Conservation (phyloP, 2,329 filamentous ascomycete species). For the Raffaelea arxii region DNA sequence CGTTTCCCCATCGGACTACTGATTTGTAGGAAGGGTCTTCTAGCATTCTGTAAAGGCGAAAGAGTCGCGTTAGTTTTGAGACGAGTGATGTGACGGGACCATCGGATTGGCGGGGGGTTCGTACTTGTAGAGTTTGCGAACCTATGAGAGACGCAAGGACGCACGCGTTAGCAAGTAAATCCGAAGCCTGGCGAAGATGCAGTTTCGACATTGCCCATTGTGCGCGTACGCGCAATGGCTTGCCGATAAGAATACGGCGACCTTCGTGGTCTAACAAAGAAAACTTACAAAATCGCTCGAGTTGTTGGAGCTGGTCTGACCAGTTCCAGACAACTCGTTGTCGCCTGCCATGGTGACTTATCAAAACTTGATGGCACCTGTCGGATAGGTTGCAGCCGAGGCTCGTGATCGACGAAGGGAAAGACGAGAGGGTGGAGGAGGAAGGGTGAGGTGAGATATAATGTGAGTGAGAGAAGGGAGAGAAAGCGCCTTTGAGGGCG, state of each 20-base stretch:
- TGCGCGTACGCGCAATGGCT: not conserved
- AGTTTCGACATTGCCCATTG: not conserved
- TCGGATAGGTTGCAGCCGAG: too few relatives aligned
- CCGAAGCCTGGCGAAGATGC: not conserved
- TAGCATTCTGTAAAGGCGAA: conserved; percentile 63
- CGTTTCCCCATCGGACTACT: conserved; percentile 91
- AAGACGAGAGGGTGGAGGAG: not conserved
- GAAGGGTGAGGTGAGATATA: not conserved
- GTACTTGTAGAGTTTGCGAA: conserved; percentile 97
- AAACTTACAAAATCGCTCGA: conserved; percentile 88
- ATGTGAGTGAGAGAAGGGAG: not conserved
- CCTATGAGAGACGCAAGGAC: conserved; percentile 40
- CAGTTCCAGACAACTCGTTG: conserved; percentile 25
- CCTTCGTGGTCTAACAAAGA: not conserved
- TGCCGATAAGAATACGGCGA: not conserved
- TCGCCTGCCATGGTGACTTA: conserved; percentile 18
- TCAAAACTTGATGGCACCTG: too few relatives aligned
- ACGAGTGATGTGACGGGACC: not conserved
- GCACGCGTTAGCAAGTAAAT: conserved; percentile 4
- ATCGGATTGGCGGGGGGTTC: conserved; percentile 12
- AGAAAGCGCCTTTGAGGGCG: too few relatives aligned
- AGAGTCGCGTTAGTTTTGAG: conserved; percentile 19
- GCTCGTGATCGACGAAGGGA: too few relatives aligned
- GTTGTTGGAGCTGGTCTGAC: conserved; percentile 52
- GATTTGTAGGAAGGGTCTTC: conserved; percentile 88